A percentile compares a stretch with the other conserved stretches of the same genome.
phyloP scores from a whole-genome alignment of 371 early-diverging fungal genomes.

The Mucor ambiguus region DNA sequence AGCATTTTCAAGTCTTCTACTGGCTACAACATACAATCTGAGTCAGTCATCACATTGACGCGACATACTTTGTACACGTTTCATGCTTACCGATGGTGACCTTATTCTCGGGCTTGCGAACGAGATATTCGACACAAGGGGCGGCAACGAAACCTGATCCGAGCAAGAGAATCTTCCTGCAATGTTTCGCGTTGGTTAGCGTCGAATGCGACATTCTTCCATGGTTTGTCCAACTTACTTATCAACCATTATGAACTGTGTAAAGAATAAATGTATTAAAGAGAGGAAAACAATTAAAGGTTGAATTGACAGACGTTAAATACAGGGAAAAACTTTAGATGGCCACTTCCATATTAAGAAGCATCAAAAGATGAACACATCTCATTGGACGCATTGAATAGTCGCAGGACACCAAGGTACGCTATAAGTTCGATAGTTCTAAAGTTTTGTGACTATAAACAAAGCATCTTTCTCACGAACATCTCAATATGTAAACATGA shows the following conservation, averaged over 20 bases:
- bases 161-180: constrained; percentile 86
- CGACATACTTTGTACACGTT: not conserved
- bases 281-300: not conserved
- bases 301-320: not conserved
- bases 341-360: constrained; percentile 17
- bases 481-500: not conserved
- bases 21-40: constrained; percentile 57
- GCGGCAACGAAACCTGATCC: constrained; percentile 98
- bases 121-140: constrained; percentile 93
- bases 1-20: constrained; percentile 81
- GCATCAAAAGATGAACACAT: constrained; percentile 12
- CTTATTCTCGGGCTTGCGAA: constrained; percentile 80
- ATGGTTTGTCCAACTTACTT: constrained; percentile 16
- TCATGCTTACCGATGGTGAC: constrained; percentile 70
- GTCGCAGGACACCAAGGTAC: not conserved
- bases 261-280: constrained; percentile 7
- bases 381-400: constrained; percentile 1
- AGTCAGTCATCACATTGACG: not conserved
- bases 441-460: not conserved
- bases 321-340: constrained; percentile 9
- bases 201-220: not conserved
- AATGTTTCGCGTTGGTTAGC: not conserved
- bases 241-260: constrained; percentile 22
- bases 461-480: not conserved
- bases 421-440: not conserved